Evolutionary conservation across 331 rosid genomes (phyloP).

Genomic region (Dryas integrifolia): DNA sequence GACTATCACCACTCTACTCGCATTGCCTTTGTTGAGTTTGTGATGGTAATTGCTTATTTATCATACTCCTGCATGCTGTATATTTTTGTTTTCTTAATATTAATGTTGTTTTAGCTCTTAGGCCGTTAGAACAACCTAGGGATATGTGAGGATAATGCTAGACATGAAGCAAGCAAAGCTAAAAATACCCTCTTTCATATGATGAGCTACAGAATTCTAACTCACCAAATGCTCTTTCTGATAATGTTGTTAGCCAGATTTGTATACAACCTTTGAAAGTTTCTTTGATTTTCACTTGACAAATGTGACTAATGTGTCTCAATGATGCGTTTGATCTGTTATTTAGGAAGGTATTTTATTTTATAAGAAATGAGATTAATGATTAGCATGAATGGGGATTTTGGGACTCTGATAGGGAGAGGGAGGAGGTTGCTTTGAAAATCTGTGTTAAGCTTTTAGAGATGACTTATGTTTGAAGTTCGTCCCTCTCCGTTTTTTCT

Average conservation of each 20-base stretch:
- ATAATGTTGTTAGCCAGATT: not conserved
- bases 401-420: not conserved
- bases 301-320: not conserved
- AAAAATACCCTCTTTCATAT: not conserved
- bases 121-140: not conserved
- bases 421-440: not conserved
- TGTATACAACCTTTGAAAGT: not conserved
- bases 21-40: conserved; percentile 54
- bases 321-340: not conserved
- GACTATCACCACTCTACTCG: conserved; percentile 57
- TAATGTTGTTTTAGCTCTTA: not conserved
- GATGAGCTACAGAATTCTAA: not conserved
- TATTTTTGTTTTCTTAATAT: not conserved
- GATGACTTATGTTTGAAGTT: not conserved
- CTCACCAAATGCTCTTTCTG: not conserved
- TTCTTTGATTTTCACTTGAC: not conserved
- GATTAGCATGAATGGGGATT: not conserved
- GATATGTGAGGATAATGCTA: not conserved
- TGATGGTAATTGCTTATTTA: conserved; percentile 38
- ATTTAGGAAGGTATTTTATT: not conserved
- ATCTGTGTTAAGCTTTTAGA: conserved; percentile 1
- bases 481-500: not conserved
- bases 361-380: not conserved
- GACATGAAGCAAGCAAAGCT: not conserved
- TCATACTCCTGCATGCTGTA: not conserved